Base-by-base conservation (phyloP, 176 grass and related monocot species). In the Puccinellia tenuiflora region DNA sequence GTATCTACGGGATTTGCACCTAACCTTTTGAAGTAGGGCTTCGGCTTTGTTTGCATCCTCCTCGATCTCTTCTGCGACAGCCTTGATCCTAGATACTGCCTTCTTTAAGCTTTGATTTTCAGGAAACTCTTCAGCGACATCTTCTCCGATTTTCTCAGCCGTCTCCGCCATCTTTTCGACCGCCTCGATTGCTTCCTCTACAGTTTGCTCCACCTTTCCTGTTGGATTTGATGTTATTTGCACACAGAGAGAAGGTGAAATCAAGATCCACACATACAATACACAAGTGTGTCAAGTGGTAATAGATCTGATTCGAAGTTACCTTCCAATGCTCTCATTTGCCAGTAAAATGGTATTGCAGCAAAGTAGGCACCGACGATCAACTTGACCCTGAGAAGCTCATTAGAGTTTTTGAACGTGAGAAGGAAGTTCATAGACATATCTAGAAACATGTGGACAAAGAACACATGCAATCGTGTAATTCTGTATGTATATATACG, bases 11-110 rank as follows among this genome's bases (percentile, higher is more conserved):
- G n/a, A n/a, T n/a, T n/a, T n/a, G n/a, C n/a, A 45, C 17, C 65
- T 71, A 45, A 90, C 91, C 92, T 91, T 91, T 1, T 81, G n/a
- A 40, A 90, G 74, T 8, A 94, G 2, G 30, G 79, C 68, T 77
- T 88, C 88, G 51, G 83, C 92, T 72, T 80, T 88, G 33, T 86
- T 86, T 28, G 79, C 92, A 12, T 90, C 88, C 60, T 81, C 78
- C 43, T 90, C 88, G 59, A 90, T 75, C 20, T 2, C 35, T 6
- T 94, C 70, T 0, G 80, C 54, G 11, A 90, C 13, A 3, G 64
- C 15, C 79, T 90, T 88, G 62, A 93, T 90, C 88, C 51, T 90
- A 30, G 86, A 76, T 73, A 46, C 80, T 9, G 25, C 76, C n/a
- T 91, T 77, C 64, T 91, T 90, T 47, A 86, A 3, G 0, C 38